Conservation (phyloP, 148 eudicot genomes). For the Polygonum maritimum region DNA sequence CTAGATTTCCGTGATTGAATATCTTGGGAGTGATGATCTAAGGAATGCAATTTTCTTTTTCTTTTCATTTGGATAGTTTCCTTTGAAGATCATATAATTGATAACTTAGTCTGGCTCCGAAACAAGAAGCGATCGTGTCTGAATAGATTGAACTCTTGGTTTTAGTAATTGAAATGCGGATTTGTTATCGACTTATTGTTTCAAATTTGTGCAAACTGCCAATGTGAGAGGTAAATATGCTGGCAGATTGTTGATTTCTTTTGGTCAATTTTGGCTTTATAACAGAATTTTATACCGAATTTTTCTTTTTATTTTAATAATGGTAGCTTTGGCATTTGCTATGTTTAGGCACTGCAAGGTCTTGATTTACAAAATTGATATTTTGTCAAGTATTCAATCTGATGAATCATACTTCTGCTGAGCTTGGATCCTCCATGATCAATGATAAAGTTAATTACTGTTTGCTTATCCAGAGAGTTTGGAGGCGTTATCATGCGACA, state of each 20-base stretch:
- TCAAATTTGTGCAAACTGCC: not conserved
- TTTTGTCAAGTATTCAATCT: not conserved
- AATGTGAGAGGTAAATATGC: not conserved
- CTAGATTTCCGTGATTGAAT: not conserved
- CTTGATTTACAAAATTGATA: not conserved
- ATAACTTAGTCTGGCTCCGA: not conserved
- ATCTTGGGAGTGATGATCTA: not conserved
- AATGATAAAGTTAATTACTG: not conserved
- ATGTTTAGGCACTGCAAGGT: not conserved
- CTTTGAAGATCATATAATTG: not conserved
- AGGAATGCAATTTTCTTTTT: not conserved
- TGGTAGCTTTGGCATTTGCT: not conserved
- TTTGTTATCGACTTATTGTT: not conserved
- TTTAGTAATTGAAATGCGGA: not conserved
- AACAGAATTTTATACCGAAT: not conserved
- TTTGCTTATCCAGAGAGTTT: conserved; percentile 56
- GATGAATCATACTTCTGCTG: not conserved
- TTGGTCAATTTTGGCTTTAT: not conserved
- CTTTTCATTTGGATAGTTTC: not conserved
- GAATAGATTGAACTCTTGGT: not conserved
- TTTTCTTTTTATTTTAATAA: not conserved
- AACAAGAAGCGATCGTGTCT: not conserved
- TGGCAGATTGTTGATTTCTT: not conserved
- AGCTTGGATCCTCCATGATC: not conserved
- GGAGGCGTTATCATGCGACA: conserved; percentile 59